Evolutionary conservation across 257 asterid genomes (phyloP).

Genomic region (Przewalskia tangutica): DNA sequence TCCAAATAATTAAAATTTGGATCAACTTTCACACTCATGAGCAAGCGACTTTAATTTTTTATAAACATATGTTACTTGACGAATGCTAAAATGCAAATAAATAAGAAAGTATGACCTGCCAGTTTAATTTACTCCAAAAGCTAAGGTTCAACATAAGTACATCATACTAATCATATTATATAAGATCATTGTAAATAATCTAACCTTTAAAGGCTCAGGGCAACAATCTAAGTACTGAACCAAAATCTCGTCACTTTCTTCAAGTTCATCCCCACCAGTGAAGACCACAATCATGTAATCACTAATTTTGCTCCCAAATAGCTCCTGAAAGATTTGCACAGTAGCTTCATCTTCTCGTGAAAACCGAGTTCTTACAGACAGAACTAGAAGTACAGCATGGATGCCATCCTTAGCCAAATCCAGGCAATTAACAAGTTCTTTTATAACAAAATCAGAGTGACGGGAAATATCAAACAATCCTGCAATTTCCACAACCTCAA

Average conservation of each 20-base stretch:
- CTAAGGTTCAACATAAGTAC: neutral
- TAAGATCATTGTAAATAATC: neutral
- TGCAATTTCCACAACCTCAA: slow-evolving; percentile 8
- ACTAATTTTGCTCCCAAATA: slow-evolving; percentile 54
- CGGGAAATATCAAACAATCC: slow-evolving; percentile 50
- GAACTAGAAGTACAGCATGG: slow-evolving; percentile 69
- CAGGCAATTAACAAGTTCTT: slow-evolving; percentile 32
- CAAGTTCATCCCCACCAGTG: slow-evolving; percentile 79
- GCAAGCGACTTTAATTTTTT: neutral
- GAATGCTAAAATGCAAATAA: no score
- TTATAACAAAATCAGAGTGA: slow-evolving; percentile 29
- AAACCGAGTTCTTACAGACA: slow-evolving; percentile 60
- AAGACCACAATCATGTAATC: slow-evolving; percentile 67
- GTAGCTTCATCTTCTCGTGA: slow-evolving; percentile 66
- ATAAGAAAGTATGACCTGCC: neutral
- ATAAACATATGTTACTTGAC: neutral
- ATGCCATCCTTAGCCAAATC: slow-evolving; percentile 68
- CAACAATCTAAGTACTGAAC: slow-evolving; percentile 36
- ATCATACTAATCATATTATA: neutral
- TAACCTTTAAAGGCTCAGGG: slow-evolving; percentile 47
- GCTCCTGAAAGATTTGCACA: slow-evolving; percentile 37
- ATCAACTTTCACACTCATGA: neutral
- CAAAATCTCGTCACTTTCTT: slow-evolving; percentile 41
- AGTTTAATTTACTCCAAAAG: neutral
- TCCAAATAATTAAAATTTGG: neutral